Evolutionary conservation across 2,329 filamentous ascomycete genomes (phyloP).

Genomic region (Aspergillus japonicus): DNA sequence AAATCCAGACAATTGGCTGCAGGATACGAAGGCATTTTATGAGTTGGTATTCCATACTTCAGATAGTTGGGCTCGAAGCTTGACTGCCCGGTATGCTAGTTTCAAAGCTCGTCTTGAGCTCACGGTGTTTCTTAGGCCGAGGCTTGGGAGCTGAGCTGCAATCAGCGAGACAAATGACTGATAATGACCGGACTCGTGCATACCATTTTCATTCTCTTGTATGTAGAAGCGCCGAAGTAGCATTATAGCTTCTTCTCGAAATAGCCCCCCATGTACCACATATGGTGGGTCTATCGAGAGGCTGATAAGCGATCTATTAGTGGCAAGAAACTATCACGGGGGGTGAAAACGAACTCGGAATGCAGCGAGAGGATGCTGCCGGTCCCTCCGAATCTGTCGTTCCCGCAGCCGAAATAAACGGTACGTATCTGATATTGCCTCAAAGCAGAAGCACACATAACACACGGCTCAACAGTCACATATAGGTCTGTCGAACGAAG

Average conservation of each 20-base stretch:
- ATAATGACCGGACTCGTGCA: neutral
- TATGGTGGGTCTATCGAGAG: conserved; percentile 75
- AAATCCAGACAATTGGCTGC: no score
- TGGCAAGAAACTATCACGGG: conserved; percentile 6
- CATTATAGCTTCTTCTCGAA: conserved; percentile 89
- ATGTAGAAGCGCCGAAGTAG: conserved; percentile 92
- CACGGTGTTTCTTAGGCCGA: conserved; percentile 62
- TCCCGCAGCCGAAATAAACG: conserved; percentile 92
- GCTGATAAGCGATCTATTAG: conserved; percentile 40
- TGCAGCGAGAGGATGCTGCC: conserved; percentile 91
- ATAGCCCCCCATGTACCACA: conserved; percentile 81
- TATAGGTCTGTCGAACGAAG: conserved; percentile 78
- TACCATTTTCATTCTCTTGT: conserved; percentile 92
- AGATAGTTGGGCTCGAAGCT: conserved; percentile 4
- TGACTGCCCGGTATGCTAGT: conserved; percentile 7
- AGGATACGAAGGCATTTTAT: no score
- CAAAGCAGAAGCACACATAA: conserved; percentile 95
- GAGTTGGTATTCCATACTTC: neutral
- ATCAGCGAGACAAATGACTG: conserved; percentile 12
- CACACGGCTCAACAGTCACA: conserved; percentile 96
- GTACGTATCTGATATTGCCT: conserved; percentile 83
- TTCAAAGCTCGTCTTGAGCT: conserved; percentile 60
- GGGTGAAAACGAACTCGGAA: conserved; percentile 51
- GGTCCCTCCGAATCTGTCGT: conserved; percentile 95
- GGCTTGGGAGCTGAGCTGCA: conserved; percentile 57